Percentiles rank a stretch among this genome's conserved stretches.
Evolutionary conservation across 352 stramenopile species (phyloP).

Genomic region (Heterotrichella gracilis): DNA sequence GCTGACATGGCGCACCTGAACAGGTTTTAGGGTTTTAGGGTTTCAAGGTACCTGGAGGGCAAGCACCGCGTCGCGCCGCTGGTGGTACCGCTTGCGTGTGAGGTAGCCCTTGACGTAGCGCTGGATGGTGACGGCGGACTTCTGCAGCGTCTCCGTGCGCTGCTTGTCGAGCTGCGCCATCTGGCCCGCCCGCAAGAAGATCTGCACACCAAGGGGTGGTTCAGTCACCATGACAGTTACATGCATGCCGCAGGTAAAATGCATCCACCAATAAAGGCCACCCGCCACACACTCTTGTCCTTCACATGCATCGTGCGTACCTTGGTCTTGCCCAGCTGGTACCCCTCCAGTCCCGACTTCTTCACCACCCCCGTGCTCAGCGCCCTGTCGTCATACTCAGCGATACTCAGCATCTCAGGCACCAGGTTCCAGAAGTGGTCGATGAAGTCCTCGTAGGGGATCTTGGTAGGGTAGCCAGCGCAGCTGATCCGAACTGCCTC

Average conservation of each 20-base stretch:
- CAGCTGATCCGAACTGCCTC: slow-evolving; percentile 66
- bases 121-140: neutral
- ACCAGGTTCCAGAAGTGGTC: slow-evolving; percentile 23
- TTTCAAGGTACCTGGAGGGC: no score
- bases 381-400: neutral
- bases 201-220: slow-evolving; percentile 3
- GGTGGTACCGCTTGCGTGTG: no score
- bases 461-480: slow-evolving; percentile 65
- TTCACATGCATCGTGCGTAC: slow-evolving; percentile 59
- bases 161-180: neutral
- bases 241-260: no score
- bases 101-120: no score
- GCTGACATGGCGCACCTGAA: no score
- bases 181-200: neutral
- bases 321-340: slow-evolving; percentile 44
- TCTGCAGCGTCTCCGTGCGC: neutral
- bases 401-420: neutral
- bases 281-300: slow-evolving; percentile 27
- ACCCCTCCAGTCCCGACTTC: neutral
- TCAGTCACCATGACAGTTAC: no score
- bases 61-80: no score
- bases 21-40: no score
- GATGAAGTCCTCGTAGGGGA: slow-evolving; percentile 57
- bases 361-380: neutral
- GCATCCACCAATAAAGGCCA: no score